Evolutionary conservation across 2,329 filamentous ascomycete species (phyloP).

Genomic region (Cytospora leucostoma): DNA sequence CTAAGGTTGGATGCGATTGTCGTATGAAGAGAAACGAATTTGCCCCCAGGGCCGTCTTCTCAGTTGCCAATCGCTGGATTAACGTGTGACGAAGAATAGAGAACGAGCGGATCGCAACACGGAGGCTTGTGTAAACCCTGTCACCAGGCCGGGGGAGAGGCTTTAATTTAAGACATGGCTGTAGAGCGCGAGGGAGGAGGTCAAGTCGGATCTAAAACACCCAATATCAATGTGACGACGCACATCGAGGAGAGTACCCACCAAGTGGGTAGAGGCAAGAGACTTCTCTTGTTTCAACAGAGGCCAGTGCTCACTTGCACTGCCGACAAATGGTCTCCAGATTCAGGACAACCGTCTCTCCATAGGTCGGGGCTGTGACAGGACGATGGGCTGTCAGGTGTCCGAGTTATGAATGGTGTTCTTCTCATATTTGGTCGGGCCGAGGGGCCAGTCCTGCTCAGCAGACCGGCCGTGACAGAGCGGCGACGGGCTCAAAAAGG

Average conservation of each 20-base stretch:
- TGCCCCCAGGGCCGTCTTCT: not conserved
- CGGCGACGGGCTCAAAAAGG: not conserved
- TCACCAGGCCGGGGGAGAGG: slow-evolving; percentile 5
- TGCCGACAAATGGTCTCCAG: not conserved
- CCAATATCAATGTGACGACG: not conserved
- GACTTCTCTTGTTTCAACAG: slow-evolving; percentile 15
- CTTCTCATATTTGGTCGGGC: not conserved
- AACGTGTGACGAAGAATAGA: not conserved
- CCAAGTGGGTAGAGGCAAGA: slow-evolving; percentile 3
- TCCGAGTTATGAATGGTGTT: not conserved
- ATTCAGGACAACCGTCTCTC: not conserved
- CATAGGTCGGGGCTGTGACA: not conserved
- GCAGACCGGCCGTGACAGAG: not conserved
- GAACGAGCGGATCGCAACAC: slow-evolving; percentile 14
- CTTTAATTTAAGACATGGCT: slow-evolving; percentile 17
- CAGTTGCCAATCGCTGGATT: not conserved
- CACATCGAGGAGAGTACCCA: not conserved
- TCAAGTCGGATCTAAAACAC: not conserved
- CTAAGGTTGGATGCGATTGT: not conserved
- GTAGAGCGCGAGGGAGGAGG: not conserved
- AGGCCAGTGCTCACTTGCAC: not conserved
- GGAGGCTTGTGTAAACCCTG: slow-evolving; percentile 1
- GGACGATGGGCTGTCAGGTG: not conserved
- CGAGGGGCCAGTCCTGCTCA: not conserved
- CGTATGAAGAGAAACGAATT: not conserved